Conservation (phyloP, 2,329 filamentous ascomycete species). For the Hansfordia pulvinata region DNA sequence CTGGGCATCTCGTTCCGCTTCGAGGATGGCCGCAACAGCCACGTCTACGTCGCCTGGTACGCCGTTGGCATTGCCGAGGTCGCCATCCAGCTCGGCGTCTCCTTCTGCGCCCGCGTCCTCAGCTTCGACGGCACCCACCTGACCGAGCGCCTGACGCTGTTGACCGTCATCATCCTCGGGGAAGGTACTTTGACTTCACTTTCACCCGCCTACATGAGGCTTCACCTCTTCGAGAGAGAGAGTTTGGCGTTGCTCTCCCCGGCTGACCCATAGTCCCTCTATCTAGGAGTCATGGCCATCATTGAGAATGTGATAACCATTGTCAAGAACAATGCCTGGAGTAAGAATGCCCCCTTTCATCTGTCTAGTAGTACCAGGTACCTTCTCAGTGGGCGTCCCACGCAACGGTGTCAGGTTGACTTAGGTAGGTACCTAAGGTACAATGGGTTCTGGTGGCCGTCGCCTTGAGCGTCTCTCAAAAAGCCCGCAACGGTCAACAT, state of each 20-base stretch:
- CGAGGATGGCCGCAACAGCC: constrained; percentile 13
- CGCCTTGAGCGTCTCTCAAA: no score
- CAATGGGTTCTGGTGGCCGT: no score
- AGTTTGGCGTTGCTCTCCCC: no score
- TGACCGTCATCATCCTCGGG: constrained; percentile 53
- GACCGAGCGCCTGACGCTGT: constrained; percentile 47
- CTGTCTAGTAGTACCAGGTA: no score
- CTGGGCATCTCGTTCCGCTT: constrained; percentile 25
- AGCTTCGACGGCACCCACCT: constrained; percentile 49
- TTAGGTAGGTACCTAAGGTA: no score
- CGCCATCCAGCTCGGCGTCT: constrained; percentile 33
- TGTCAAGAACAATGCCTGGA: constrained; percentile 24
- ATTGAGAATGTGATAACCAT: constrained; percentile 33
- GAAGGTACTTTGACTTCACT: constrained; percentile 25
- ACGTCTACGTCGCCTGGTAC: constrained; percentile 31
- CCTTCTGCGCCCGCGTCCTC: constrained; percentile 37
- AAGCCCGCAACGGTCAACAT: no score
- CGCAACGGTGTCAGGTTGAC: no score
- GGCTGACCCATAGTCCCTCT: neutral
- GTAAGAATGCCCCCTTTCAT: no score
- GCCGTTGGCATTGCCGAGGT: constrained; percentile 38
- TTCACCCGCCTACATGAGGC: no score
- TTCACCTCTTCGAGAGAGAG: no score
- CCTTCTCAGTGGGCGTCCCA: no score
- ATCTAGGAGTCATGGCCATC: neutral